Percentiles rank a stretch among this genome's conserved stretches.
Conservation (phyloP, 23 red algal genomes). For the Chondrus crispus region DNA sequence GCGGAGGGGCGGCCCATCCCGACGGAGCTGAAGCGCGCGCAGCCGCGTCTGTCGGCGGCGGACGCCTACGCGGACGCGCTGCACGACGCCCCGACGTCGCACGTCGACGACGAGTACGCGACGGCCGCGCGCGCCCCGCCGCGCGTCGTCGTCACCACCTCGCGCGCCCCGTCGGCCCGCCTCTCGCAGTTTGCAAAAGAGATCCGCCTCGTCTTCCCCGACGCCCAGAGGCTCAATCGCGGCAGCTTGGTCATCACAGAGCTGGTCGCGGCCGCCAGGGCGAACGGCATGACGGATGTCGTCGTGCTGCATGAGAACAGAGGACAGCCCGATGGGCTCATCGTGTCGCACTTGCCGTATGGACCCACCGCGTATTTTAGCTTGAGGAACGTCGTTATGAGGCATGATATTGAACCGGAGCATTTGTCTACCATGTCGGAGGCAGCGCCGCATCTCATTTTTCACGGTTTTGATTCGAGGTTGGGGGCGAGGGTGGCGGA, state of each 20-base stretch:
- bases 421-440: conserved; percentile 68
- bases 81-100: conserved; percentile 56
- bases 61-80: conserved; percentile 49
- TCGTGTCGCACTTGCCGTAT: conserved; percentile 89
- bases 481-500: conserved; percentile 65
- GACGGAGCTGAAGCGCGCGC: conserved; percentile 62
- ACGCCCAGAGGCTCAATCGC: conserved; percentile 84
- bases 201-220: conserved; percentile 83
- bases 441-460: conserved; percentile 89
- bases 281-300: conserved; percentile 81
- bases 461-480: conserved; percentile 70
- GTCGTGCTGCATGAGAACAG: conserved; percentile 84
- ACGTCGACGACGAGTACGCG: conserved; percentile 98
- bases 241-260: conserved; percentile 80
- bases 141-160: conserved; percentile 92
- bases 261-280: conserved; percentile 60
- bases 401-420: conserved; percentile 77
- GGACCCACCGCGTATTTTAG: conserved; percentile 96
- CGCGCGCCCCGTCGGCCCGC: conserved; percentile 72
- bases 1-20: conserved; percentile 62
- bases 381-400: conserved; percentile 90
- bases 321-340: conserved; percentile 86
- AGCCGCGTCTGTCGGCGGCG: not conserved
- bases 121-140: conserved; percentile 37
- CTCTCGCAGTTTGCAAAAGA: conserved; percentile 99